Conservation (phyloP, 1,284 basidiomycete genomes). For the Rugosomyces carneus region DNA sequence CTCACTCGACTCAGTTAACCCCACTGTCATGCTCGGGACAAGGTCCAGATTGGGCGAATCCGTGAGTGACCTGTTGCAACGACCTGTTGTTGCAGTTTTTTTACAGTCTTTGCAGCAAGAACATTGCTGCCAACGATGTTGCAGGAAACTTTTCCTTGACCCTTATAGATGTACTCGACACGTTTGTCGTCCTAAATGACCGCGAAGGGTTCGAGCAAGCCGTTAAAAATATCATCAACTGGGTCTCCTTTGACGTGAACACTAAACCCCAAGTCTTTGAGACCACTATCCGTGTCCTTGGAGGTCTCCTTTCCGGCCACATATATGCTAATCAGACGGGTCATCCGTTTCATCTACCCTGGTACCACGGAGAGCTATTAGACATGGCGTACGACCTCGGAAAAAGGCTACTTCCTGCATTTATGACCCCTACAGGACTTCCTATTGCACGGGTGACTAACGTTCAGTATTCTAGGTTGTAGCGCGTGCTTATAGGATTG, state of each 20-base stretch:
- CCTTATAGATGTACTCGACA: slow-evolving; percentile 77
- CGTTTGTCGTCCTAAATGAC: slow-evolving; percentile 74
- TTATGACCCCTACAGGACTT: slow-evolving; percentile 81
- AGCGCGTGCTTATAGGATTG: slow-evolving; percentile 9
- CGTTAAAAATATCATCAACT: slow-evolving; percentile 67
- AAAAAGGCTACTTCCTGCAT: slow-evolving; percentile 79
- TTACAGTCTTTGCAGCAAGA: slow-evolving; percentile 38
- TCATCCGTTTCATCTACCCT: slow-evolving; percentile 67
- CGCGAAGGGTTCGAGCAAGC: slow-evolving; percentile 67
- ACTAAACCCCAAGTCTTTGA: slow-evolving; percentile 91
- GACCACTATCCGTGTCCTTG: slow-evolving; percentile 84
- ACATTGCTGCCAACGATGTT: slow-evolving; percentile 77
- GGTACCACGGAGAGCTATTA: slow-evolving; percentile 74
- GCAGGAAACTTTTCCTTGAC: slow-evolving; percentile 83
- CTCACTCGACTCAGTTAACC: slow-evolving; percentile 48
- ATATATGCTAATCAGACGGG: slow-evolving; percentile 65
- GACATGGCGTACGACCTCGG: slow-evolving; percentile 82
- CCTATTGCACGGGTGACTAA: slow-evolving; percentile 76
- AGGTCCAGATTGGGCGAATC: slow-evolving; percentile 75
- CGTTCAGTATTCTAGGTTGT: slow-evolving; percentile 1
- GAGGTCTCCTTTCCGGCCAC: slow-evolving; percentile 84
- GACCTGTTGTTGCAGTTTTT: slow-evolving; percentile 6
- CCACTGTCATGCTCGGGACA: slow-evolving; percentile 82
- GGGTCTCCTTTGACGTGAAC: slow-evolving; percentile 83
- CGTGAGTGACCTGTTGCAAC: slow-evolving; percentile 43